These are phyloP conservation scores for Fusarium robinianum DNA, from an alignment of 2,329 filamentous ascomycete genomes.

Conservation along the genomic window DNA sequence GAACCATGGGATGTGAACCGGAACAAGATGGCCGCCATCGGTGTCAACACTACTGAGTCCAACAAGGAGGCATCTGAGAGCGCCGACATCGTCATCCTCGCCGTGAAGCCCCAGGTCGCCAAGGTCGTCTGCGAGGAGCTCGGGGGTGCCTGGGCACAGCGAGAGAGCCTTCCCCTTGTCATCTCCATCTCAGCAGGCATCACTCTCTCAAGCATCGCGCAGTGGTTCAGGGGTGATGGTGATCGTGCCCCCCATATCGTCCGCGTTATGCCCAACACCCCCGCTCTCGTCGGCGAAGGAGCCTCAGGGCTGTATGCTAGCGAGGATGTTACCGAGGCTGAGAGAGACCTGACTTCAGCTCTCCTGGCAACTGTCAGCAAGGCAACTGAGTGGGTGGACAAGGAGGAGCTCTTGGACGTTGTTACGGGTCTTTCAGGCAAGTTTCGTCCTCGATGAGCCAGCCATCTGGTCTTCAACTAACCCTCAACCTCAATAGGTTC, in stretches of 20 bases:
- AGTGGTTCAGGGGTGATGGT: conserved; percentile 47
- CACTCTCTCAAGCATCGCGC: conserved; percentile 48
- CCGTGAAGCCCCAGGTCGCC: conserved; percentile 57
- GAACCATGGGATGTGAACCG: conserved; percentile 60
- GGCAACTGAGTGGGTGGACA: conserved; percentile 54
- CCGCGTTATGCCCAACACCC: conserved; percentile 59
- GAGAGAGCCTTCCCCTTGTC: conserved; percentile 47
- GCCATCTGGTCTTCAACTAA: accelerated
- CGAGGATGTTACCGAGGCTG: conserved; percentile 46
- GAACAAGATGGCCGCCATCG: conserved; percentile 51
- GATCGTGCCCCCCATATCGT: conserved; percentile 50
- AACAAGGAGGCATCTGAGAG: conserved; percentile 50
- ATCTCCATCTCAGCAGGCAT: conserved; percentile 56
- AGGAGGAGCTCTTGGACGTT: conserved; percentile 54
- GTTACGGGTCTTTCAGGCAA: conserved; percentile 55
- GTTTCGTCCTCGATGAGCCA: conserved; percentile 18
- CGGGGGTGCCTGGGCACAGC: conserved; percentile 44
- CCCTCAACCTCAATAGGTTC: conserved; percentile 44
- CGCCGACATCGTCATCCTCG: conserved; percentile 53
- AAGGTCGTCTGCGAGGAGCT: conserved; percentile 53
- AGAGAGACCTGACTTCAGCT: conserved; percentile 48
- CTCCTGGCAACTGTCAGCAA: conserved; percentile 53
- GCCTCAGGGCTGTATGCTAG: conserved; percentile 54
- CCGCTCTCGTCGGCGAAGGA: conserved; percentile 55
- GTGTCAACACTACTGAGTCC: conserved; percentile 52